Percentiles rank a stretch among this genome's conserved stretches.
Evolutionary conservation across 176 grass and related monocot genomes (phyloP).

Genomic region (Oryza rufipogon): DNA sequence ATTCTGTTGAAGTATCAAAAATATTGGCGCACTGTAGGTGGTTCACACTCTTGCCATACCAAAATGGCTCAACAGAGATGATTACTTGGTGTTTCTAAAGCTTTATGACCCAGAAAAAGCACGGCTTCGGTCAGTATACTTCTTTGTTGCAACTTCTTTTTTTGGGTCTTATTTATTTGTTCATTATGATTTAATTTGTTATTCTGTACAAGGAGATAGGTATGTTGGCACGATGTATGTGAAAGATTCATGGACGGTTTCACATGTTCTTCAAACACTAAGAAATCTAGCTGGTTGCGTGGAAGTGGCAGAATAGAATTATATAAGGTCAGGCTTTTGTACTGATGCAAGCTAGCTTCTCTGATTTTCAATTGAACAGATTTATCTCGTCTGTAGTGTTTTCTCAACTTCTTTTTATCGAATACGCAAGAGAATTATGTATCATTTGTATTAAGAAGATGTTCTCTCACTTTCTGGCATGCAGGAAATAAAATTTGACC

Average conservation of each 20-base stretch:
- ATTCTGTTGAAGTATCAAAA: neutral
- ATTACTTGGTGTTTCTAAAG: slow-evolving; percentile 55
- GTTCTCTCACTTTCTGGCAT: neutral
- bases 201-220: too few species aligned
- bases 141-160: neutral
- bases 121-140: slow-evolving; percentile 35
- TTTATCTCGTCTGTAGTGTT: neutral
- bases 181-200: neutral
- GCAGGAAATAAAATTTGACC: slow-evolving; percentile 54
- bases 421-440: too few species aligned
- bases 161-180: neutral
- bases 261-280: slow-evolving; percentile 40
- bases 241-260: neutral
- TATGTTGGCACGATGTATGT: too few species aligned
- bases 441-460: too few species aligned
- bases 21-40: neutral
- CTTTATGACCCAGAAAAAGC: slow-evolving; percentile 49
- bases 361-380: neutral
- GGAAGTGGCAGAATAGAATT: slow-evolving; percentile 39
- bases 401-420: neutral
- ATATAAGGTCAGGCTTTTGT: slow-evolving; percentile 38
- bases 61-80: neutral
- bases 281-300: slow-evolving; percentile 47
- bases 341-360: neutral
- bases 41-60: neutral